phyloP scores from a whole-genome alignment of 768 basidiomycete species.

The Boletus insuetus region DNA sequence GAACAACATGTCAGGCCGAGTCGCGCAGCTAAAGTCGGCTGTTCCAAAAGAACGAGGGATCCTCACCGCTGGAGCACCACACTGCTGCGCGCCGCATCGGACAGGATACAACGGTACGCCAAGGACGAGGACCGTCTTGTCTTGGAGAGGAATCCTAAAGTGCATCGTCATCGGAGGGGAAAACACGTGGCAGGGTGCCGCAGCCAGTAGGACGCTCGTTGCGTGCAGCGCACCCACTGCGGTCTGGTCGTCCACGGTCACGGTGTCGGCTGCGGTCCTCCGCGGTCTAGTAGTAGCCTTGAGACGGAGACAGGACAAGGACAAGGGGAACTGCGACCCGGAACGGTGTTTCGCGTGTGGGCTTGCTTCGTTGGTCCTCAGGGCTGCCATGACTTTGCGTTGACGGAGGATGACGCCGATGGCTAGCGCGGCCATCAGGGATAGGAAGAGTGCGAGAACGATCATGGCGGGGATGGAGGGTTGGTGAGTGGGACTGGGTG shows the following conservation, averaged over 20 bases:
- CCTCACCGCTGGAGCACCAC: constrained; percentile 1
- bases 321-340: too few species aligned
- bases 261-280: background rate
- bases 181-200: constrained; percentile 22
- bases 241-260: constrained; percentile 2
- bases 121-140: constrained; percentile 21
- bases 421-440: constrained; percentile 20
- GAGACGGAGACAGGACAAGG: too few species aligned
- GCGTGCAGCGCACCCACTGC: constrained; percentile 24
- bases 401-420: constrained; percentile 22
- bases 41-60: background rate
- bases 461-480: constrained; percentile 21
- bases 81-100: constrained; percentile 6
- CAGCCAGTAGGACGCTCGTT: constrained; percentile 23
- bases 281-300: too few species aligned
- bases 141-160: constrained; percentile 16
- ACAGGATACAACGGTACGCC: constrained; percentile 15
- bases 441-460: constrained; percentile 14
- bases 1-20: background rate
- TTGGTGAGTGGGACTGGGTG: constrained; percentile 7
- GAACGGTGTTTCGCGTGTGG: background rate
- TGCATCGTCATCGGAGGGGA: constrained; percentile 23
- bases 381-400: background rate
- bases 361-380: background rate
- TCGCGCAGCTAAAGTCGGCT: background rate